Conservation (phyloP, 371 early-diverging fungal genomes). For the Polyrhizophydium stewartii region DNA sequence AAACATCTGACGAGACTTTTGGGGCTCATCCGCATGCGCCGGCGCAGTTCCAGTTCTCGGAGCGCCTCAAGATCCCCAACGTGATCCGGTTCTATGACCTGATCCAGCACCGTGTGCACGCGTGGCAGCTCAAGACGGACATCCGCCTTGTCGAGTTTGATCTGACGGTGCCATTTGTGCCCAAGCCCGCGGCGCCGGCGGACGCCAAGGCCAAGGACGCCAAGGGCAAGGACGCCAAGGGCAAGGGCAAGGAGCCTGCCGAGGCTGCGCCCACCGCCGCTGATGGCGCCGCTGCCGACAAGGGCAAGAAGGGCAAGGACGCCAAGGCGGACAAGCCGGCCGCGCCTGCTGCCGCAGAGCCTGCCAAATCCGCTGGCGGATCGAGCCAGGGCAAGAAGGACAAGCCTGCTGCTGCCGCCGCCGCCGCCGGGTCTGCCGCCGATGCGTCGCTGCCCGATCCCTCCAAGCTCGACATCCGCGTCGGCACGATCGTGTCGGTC, state of each 20-base stretch:
- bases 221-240: neutral
- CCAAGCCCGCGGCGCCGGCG: neutral
- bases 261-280: neutral
- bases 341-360: neutral
- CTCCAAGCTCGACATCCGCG: conserved; percentile 37
- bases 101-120: conserved; percentile 11
- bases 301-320: neutral
- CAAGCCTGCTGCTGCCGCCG: conserved; percentile 1
- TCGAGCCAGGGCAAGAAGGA: neutral
- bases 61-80: conserved; percentile 7
- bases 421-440: neutral
- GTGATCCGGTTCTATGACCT: conserved; percentile 16
- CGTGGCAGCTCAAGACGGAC: neutral
- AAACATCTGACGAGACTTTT: neutral
- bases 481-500: conserved; percentile 76
- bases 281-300: neutral
- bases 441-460: neutral
- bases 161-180: conserved; percentile 10
- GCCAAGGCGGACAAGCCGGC: neutral
- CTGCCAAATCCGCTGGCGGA: neutral
- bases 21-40: neutral
- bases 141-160: conserved; percentile 10
- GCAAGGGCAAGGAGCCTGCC: neutral
- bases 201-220: neutral
- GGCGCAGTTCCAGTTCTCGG: neutral